These are phyloP conservation scores for Ilyonectria mors-panacis DNA, from an alignment of 2,329 filamentous ascomycete genomes.

Conservation along the genomic window DNA sequence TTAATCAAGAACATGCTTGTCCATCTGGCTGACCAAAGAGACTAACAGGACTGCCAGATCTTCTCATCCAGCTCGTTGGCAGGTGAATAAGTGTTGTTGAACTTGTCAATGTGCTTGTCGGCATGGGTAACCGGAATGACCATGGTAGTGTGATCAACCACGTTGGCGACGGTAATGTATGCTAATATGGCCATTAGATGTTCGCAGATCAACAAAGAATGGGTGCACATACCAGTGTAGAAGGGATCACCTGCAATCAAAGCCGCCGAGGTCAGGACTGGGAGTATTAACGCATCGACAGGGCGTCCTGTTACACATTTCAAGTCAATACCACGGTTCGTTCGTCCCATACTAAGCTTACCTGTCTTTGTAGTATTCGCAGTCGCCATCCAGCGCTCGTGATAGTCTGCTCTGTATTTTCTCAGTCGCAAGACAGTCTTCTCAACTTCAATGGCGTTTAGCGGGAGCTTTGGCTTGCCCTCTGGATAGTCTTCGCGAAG, in stretches of 20 bases:
- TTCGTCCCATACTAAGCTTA: no score
- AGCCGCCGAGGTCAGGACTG: no score
- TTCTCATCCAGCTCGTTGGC: no score
- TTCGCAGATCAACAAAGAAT: no score
- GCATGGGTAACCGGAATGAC: constrained; percentile 70
- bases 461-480: constrained; percentile 50
- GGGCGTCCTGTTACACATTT: no score
- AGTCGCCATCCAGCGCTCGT: background rate
- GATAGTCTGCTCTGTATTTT: background rate
- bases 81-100: constrained; percentile 55
- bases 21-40: no score
- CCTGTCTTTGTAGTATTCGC: background rate
- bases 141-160: constrained; percentile 69
- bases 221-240: no score
- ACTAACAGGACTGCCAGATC: no score
- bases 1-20: constrained; percentile 60
- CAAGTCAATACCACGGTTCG: no score
- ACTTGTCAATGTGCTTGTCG: constrained; percentile 64
- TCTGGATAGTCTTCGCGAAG: constrained; percentile 57
- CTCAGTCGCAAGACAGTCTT: background rate
- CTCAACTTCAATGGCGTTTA: background rate
- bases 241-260: no score
- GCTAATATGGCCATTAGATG: constrained; percentile 33
- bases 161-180: constrained; percentile 61
- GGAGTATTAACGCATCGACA: no score